Evolutionary conservation across 108 stramenopile genomes (phyloP), one percentile per base, ranked within the genome.

Genomic region (Stephanodiscus triporus): DNA sequence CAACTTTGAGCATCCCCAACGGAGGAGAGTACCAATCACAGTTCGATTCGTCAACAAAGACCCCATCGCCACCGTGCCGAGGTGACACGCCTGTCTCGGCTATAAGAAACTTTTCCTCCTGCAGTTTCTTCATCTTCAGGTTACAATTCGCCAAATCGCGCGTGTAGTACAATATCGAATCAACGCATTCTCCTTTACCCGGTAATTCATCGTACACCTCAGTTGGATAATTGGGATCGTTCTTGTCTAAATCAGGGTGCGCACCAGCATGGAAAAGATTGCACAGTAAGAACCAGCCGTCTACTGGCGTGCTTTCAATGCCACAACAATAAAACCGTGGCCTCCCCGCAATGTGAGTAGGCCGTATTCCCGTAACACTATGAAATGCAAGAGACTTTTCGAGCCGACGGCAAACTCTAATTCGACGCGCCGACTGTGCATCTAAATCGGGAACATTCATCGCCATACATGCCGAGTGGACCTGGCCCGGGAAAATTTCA

Each of bases 371-470:
- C 9, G 88, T 90, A 9, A 90, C 91, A 54, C 92, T 78, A 43
- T 82, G 84, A 70, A 85, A 84, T 6, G 95, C 95, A 55, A 96
- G 83, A 63, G 80, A 83, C 71, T 94, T 96, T 70, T 94, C 95
- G 34, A 94, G 66, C 42, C 95, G 82, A 59, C 89, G 74, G 58
- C 82, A 80, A 36, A 87, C 85, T 65, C 92, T 66, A 38, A 84
- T 54, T 34, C 88, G 81, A 63, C 88, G 82, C 19, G 73, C 74
- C 24, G 80, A 80, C 24, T 87, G 69, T 4, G 75, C 77, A 59
- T 96, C 93, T 42, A 96, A 64, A 50, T 94, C 95, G 10, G 89
- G 91, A 16, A 94, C 77, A 63, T 96, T 93, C 72, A 94, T 78
- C 13, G 89, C 80, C 19, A 94, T 81, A 56, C 80, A 82, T 7